These are phyloP conservation scores for Elongisporangium undulatum DNA, from an alignment of 352 stramenopile species.

Conservation along the genomic window DNA sequence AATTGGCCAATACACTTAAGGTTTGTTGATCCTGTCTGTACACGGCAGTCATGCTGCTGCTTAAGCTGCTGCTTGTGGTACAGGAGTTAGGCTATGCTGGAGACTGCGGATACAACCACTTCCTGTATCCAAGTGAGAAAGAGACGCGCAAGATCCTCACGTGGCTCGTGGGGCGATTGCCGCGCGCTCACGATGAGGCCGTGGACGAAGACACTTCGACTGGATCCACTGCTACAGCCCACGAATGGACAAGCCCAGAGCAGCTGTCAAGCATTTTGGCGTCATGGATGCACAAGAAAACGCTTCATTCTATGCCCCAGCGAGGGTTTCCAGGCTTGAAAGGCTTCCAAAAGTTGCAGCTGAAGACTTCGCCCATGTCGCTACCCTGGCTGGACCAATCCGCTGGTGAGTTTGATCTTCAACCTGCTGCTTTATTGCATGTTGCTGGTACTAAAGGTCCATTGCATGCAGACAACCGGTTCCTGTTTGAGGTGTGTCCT, in stretches of 20 bases:
- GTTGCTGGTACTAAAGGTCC: background rate
- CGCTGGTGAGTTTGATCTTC: background rate
- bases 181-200: slow-evolving; percentile 21
- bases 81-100: slow-evolving; percentile 77
- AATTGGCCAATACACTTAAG: slow-evolving; percentile 73
- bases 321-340: slow-evolving; percentile 22
- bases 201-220: slow-evolving; percentile 15
- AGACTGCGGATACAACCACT: slow-evolving; percentile 87
- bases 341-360: slow-evolving; percentile 45
- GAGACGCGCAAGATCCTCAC: slow-evolving; percentile 76
- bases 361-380: slow-evolving; percentile 28
- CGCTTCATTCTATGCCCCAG: slow-evolving; percentile 38
- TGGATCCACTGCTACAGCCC: background rate
- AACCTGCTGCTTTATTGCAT: background rate
- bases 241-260: background rate
- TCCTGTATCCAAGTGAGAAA: slow-evolving; percentile 84
- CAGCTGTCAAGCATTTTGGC: slow-evolving; percentile 29
- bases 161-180: slow-evolving; percentile 79
- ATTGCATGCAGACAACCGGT: background rate
- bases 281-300: slow-evolving; percentile 45
- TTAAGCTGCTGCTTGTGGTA: background rate
- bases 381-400: slow-evolving; percentile 27
- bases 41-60: no score
- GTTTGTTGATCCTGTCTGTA: no score
- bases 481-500: slow-evolving; percentile 36